These are phyloP conservation scores for Ceratonia siliqua DNA, from an alignment of 306 rosid species.

Conservation along the genomic window DNA sequence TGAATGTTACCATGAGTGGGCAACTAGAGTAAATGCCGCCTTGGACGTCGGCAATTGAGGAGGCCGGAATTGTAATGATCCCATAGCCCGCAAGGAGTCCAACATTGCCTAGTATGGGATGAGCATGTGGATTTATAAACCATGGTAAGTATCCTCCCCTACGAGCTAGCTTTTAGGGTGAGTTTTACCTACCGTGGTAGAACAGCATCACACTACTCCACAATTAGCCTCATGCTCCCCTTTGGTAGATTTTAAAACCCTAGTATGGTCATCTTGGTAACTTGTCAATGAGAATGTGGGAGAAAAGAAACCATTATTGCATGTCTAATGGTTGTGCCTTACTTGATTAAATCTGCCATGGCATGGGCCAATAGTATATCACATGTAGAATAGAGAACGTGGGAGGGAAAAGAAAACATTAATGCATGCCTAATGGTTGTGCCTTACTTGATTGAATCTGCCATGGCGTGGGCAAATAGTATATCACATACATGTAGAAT, in stretches of 20 bases:
- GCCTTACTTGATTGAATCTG: background rate
- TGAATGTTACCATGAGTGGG: too few species aligned
- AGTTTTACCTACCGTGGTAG: too few species aligned
- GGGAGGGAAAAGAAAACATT: background rate
- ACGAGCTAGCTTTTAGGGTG: too few species aligned
- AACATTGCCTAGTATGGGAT: too few species aligned
- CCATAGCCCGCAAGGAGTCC: too few species aligned
- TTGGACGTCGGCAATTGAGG: too few species aligned
- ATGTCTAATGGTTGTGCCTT: constrained; percentile 17
- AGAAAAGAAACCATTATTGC: background rate
- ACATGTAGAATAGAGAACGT: too few species aligned
- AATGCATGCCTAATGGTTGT: constrained; percentile 7
- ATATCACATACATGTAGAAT: background rate
- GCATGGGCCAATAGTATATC: background rate
- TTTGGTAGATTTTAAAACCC: background rate
- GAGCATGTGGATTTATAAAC: too few species aligned
- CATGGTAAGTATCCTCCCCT: too few species aligned
- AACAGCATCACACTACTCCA: too few species aligned
- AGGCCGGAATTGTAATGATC: too few species aligned
- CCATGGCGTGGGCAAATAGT: background rate
- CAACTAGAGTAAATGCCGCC: too few species aligned
- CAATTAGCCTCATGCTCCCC: background rate
- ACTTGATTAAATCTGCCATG: background rate
- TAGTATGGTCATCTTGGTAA: background rate
- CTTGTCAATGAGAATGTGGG: background rate